Conservation (phyloP, 179 eudicot species). For the Silene noctiflora region DNA sequence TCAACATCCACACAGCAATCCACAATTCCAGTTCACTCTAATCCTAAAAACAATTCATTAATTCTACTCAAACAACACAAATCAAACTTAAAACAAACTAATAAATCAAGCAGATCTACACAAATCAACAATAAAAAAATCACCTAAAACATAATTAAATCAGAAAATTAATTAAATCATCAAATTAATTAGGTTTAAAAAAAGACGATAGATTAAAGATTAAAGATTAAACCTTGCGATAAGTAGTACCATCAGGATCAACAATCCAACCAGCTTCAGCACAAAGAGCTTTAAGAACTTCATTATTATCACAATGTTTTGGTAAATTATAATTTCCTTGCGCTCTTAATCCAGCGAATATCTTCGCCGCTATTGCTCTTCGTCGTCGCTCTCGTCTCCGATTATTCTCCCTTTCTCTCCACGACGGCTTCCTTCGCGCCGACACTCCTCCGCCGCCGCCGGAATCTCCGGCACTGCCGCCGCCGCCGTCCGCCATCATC, state of each 20-base stretch:
- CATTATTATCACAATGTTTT: slow-evolving; percentile 88
- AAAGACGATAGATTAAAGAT: background rate
- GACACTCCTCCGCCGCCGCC: slow-evolving; percentile 30
- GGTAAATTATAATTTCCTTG: slow-evolving; percentile 82
- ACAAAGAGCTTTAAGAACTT: slow-evolving; percentile 86
- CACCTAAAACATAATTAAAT: no score
- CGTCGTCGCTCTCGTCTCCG: slow-evolving; percentile 52
- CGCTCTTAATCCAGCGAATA: slow-evolving; percentile 68
- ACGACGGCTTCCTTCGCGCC: slow-evolving; percentile 59
- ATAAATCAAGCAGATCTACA: background rate
- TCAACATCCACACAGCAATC: no score
- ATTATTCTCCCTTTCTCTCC: slow-evolving; percentile 92
- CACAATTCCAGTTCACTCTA: background rate
- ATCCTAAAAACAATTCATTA: background rate
- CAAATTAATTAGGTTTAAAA: background rate
- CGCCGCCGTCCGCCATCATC: slow-evolving; percentile 49
- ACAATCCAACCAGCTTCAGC: slow-evolving; percentile 88
- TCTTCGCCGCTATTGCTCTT: slow-evolving; percentile 79
- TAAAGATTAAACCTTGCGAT: slow-evolving; percentile 61
- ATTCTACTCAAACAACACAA: background rate
- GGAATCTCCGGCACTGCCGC: slow-evolving; percentile 27
- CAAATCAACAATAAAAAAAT: no score
- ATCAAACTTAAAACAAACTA: background rate
- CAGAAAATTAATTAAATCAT: background rate
- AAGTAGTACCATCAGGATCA: slow-evolving; percentile 91